Conservation (phyloP, 2,329 filamentous ascomycete species). For the Macrophomina tecta region DNA sequence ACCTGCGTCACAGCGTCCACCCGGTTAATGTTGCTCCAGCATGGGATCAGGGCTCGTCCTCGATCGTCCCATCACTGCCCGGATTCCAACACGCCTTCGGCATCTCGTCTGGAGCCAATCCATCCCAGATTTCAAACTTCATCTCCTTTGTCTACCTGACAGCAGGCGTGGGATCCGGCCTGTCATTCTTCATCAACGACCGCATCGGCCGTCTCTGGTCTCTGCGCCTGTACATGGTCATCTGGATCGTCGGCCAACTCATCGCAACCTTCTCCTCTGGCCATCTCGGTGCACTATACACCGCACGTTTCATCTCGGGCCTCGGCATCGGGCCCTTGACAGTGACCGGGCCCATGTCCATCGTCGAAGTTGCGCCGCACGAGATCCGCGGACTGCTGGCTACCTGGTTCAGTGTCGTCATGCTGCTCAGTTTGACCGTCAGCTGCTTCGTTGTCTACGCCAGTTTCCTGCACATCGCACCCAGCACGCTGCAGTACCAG, state of each 20-base stretch:
- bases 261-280: slow-evolving; percentile 38
- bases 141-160: slow-evolving; percentile 50
- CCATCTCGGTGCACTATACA: slow-evolving; percentile 41
- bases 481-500: slow-evolving; percentile 42
- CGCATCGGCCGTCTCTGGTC: slow-evolving; percentile 50
- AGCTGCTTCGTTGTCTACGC: slow-evolving; percentile 47
- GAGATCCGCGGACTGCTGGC: slow-evolving; percentile 49
- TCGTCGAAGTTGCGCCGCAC: slow-evolving; percentile 49
- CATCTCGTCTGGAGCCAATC: slow-evolving; percentile 39
- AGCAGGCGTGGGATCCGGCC: slow-evolving; percentile 37
- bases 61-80: slow-evolving; percentile 42
- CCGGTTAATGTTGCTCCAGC: slow-evolving; percentile 30
- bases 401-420: slow-evolving; percentile 47
- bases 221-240: slow-evolving; percentile 44
- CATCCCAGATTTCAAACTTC: slow-evolving; percentile 42
- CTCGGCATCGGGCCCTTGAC: slow-evolving; percentile 49
- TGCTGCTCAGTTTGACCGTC: slow-evolving; percentile 43
- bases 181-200: slow-evolving; percentile 50
- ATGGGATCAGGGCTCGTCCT: slow-evolving; percentile 44
- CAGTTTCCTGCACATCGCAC: slow-evolving; percentile 39
- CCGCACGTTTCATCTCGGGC: slow-evolving; percentile 46
- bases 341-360: slow-evolving; percentile 46
- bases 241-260: slow-evolving; percentile 46
- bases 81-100: slow-evolving; percentile 46
- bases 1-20: not conserved